These are phyloP conservation scores for Citrus glauca DNA, from an alignment of 345 rosid species.

Conservation along the genomic window DNA sequence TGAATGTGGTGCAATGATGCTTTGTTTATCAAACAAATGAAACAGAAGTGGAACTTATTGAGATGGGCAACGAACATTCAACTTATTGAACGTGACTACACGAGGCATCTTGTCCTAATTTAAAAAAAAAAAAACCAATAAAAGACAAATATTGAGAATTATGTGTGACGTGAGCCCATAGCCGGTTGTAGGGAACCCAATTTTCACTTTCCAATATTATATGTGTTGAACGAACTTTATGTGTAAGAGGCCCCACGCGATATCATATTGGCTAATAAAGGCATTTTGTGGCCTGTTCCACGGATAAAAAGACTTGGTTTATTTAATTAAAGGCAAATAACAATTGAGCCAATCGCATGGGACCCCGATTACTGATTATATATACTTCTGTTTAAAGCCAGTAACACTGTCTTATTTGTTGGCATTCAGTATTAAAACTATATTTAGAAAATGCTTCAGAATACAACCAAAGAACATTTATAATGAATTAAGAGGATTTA, in stretches of 20 bases:
- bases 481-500: not conserved
- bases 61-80: not conserved
- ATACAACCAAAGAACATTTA: not conserved
- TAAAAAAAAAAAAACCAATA: too few species aligned
- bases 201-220: not conserved
- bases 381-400: not conserved
- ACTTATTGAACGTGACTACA: not conserved
- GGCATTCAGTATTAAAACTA: not conserved
- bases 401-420: not conserved
- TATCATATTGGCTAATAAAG: constrained; percentile 15
- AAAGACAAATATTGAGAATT: too few species aligned
- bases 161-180: too few species aligned
- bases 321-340: not conserved
- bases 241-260: constrained; percentile 10
- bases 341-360: constrained; percentile 18
- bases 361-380: not conserved
- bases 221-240: not conserved
- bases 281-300: constrained; percentile 22
- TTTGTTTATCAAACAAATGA: not conserved
- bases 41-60: not conserved
- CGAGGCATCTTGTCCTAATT: not conserved
- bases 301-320: constrained; percentile 13
- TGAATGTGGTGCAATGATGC: not conserved
- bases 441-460: too few species aligned
- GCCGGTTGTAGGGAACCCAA: too few species aligned